Evolutionary conservation across 768 basidiomycete genomes (phyloP), one percentile per base, ranked within the genome.

Genomic region (Hirschioporus abietinus): DNA sequence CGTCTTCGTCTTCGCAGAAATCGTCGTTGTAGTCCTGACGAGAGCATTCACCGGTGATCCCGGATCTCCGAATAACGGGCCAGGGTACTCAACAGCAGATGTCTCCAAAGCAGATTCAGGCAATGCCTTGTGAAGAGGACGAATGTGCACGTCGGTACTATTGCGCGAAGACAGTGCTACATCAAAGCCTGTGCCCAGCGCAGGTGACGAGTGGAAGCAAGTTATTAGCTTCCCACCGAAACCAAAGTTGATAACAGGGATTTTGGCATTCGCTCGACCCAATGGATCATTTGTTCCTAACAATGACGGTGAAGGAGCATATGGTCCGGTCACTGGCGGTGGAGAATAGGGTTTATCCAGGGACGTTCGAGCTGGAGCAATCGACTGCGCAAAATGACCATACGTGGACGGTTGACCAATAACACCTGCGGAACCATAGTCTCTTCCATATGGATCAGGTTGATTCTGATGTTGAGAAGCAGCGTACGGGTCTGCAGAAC

Each of bases 191-290:
- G 89, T 87, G 74, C 81, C 86, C 73, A 90, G 75, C 18, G 86
- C 84, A 15, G 84, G 79, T 64, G 85, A 82, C 34, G 86, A 84
- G 70, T 93, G 94, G 80, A 96, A 97, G 75, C 92, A 96, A 8
- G 93, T 89, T 9, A 96, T 84, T 66, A 98, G 72, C 72, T 90
- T 91, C 12, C 96, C 96, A n/a, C 95, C 95, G 71, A 96, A 95
- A 0, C 96, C 96, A 71, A 98, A 97, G 68, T 87, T 90, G 65
- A 96, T 80, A 30, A 97, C 81, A 0, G 96, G 96, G 9, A 88
- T 86, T 42, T 87, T 86, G 65, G 84, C 85, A 1, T 88, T 81
- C 6, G 89, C 88, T 59, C 93, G 85, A 30, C 89, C 88, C 1
- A 95, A 78, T 6, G 92, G 91, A 74, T 95, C 93, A 71, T 95